These are phyloP conservation scores for Logfia minima DNA, from an alignment of 129 eudicot genomes.

Conservation along the genomic window DNA sequence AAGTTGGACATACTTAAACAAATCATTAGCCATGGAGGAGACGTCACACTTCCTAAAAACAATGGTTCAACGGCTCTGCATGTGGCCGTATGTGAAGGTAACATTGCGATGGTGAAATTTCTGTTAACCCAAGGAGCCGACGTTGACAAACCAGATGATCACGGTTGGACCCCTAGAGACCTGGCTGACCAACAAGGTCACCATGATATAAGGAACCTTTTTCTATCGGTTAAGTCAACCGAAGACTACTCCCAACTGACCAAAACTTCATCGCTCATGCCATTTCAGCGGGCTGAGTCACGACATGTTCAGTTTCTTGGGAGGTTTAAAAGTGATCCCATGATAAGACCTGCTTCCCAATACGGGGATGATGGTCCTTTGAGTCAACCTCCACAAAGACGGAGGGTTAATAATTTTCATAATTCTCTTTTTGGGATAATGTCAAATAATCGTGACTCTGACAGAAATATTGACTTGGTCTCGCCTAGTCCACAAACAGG, in stretches of 20 bases:
- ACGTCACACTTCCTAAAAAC: slow-evolving; percentile 53
- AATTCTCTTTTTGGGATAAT: slow-evolving; percentile 85
- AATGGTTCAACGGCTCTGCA: slow-evolving; percentile 85
- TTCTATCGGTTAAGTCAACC: slow-evolving; percentile 35
- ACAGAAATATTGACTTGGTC: slow-evolving; percentile 30
- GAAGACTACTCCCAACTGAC: slow-evolving; percentile 28
- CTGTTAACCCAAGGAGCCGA: slow-evolving; percentile 64
- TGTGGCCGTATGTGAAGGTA: slow-evolving; percentile 89
- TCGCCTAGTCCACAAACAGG: slow-evolving; percentile 23
- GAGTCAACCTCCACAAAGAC: slow-evolving; percentile 45
- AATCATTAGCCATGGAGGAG: slow-evolving; percentile 57
- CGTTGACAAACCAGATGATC: slow-evolving; percentile 49
- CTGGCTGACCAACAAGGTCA: slow-evolving; percentile 98
- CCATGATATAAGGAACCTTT: slow-evolving; percentile 59
- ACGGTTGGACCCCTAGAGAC: slow-evolving; percentile 85
- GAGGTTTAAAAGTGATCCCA: slow-evolving; percentile 67
- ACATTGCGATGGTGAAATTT: slow-evolving; percentile 59
- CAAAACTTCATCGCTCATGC: slow-evolving; percentile 35
- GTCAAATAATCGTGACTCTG: slow-evolving; percentile 50
- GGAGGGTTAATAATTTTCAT: slow-evolving; percentile 55
- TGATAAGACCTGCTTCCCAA: slow-evolving; percentile 39
- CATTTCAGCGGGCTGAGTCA: slow-evolving; percentile 44
- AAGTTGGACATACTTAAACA: slow-evolving; percentile 55
- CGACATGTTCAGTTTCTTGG: slow-evolving; percentile 62
- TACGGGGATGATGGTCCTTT: slow-evolving; percentile 34